These are phyloP conservation scores for Mycena olivaceomarginata DNA, from an alignment of 768 basidiomycete genomes.

Conservation along the genomic window DNA sequence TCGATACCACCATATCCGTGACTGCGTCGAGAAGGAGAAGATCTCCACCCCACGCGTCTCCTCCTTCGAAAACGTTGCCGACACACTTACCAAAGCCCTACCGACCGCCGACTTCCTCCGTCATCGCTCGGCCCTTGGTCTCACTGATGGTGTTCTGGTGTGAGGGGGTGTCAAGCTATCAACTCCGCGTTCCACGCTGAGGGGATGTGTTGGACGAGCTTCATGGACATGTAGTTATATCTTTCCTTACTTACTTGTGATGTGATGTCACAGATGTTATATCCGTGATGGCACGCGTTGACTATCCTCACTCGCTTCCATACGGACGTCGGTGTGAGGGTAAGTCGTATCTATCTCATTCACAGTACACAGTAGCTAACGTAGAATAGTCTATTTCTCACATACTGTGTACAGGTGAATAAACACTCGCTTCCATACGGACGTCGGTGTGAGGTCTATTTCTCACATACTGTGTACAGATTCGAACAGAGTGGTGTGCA, in stretches of 20 bases:
- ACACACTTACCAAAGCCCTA: neutral
- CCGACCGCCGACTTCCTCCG: neutral
- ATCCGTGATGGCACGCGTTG: neutral
- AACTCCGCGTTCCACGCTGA: too few relatives aligned
- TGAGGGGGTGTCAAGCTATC: too few relatives aligned
- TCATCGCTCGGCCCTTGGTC: neutral
- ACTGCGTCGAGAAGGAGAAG: constrained; percentile 45
- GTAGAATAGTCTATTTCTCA: neutral
- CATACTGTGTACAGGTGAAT: neutral
- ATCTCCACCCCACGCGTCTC: constrained; percentile 40
- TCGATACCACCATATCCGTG: constrained; percentile 55
- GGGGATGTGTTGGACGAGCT: too few relatives aligned
- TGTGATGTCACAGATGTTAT: neutral
- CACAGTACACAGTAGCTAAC: neutral
- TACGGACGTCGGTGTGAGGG: neutral
- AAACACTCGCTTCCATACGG: neutral
- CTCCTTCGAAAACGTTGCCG: neutral
- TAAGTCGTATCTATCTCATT: neutral
- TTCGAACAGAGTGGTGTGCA: neutral
- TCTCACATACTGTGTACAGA: neutral
- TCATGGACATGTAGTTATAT: too few relatives aligned
- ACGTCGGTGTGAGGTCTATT: too few relatives aligned
- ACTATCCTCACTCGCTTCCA: neutral
- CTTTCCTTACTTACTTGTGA: too few relatives aligned
- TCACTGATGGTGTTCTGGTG: too few relatives aligned